Evolutionary conservation across 140 eudicot species (phyloP), one percentile per base, ranked within the genome.

Genomic region (Flaveria floridana): DNA sequence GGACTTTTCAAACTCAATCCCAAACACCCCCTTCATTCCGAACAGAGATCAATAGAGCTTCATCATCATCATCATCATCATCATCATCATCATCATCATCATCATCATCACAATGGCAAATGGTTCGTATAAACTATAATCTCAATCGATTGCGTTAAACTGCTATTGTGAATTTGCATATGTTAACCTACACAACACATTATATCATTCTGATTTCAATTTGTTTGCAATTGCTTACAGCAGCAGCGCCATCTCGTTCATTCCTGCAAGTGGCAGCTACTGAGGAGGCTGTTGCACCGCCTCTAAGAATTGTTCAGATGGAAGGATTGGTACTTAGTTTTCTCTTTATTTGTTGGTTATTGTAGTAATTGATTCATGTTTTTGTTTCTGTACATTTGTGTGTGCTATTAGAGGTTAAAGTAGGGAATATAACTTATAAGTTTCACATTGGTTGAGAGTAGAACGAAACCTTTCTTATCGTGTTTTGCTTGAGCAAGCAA

Each of bases 231-330:
- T 51, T 39, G 28, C 28, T 50, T 66, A 59, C 74, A 78, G 68
- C 76, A 77, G 79, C 86, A 74, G 85, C 97, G 2, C 52, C 83
- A 39, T 70, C 82, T 3, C 82, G 94, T 67, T 91, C 97, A 11
- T 91, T 91, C 52, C 72, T 91, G 56, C 97, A 91, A 85, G 97
- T 85, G 15, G 97, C 97, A 21, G 89, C 89, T 30, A 87, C 97
- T 0, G 97, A 91, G 77, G 96, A 91, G 79, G 78, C 83, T 0
- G 84, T 79, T 50, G 85, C 88, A 19, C 87, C 97, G 47, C 96
- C 96, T 39, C 86, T 91, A 65, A 76, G 96, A 82, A 95, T 91
- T 15, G 97, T 91, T 58, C 97, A 91, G 84, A 91, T 91, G 55
- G 97, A 91, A 81, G 97, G 97, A 80, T 73, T 91, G 97, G 97